Conservation (phyloP, 1,284 basidiomycete species). For the Ceratobasidium sp. region DNA sequence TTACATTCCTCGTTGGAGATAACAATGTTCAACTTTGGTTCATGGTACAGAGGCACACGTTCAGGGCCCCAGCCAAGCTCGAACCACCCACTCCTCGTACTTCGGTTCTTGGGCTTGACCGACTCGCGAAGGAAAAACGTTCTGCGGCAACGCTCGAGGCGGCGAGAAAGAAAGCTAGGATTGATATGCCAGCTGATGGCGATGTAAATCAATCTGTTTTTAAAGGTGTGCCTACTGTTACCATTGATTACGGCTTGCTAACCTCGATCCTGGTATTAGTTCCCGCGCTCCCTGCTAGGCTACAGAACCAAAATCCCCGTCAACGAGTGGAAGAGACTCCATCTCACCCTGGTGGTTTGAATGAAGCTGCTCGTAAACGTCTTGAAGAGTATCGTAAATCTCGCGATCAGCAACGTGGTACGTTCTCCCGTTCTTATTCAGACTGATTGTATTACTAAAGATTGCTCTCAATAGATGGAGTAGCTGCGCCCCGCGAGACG, state of each 20-base stretch:
- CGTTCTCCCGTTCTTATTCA: slow-evolving; percentile 46
- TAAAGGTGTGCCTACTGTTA: slow-evolving; percentile 71
- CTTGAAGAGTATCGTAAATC: slow-evolving; percentile 82
- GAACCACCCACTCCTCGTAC: slow-evolving; percentile 79
- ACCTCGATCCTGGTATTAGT: slow-evolving; percentile 62
- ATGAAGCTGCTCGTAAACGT: slow-evolving; percentile 75
- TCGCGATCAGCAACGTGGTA: slow-evolving; percentile 76
- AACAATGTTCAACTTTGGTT: slow-evolving; percentile 14
- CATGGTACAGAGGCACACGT: slow-evolving; percentile 74
- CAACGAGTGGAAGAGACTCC: slow-evolving; percentile 91
- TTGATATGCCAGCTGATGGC: slow-evolving; percentile 66
- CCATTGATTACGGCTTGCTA: background rate
- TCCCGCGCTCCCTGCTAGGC: slow-evolving; percentile 72
- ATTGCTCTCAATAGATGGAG: slow-evolving; percentile 66
- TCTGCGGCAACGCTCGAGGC: slow-evolving; percentile 64
- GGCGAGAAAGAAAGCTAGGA: slow-evolving; percentile 74
- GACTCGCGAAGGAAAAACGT: slow-evolving; percentile 88
- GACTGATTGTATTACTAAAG: slow-evolving; percentile 1
- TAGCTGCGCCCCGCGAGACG: slow-evolving; percentile 67
- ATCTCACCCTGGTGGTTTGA: slow-evolving; percentile 91
- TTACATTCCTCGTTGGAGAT: background rate
- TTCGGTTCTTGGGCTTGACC: slow-evolving; percentile 88
- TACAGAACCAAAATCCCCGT: slow-evolving; percentile 70
- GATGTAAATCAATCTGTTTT: slow-evolving; percentile 72
- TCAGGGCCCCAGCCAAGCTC: slow-evolving; percentile 77